Base-by-base conservation (phyloP, 2,329 filamentous ascomycete genomes). In the Talaromyces albobiverticillius region DNA sequence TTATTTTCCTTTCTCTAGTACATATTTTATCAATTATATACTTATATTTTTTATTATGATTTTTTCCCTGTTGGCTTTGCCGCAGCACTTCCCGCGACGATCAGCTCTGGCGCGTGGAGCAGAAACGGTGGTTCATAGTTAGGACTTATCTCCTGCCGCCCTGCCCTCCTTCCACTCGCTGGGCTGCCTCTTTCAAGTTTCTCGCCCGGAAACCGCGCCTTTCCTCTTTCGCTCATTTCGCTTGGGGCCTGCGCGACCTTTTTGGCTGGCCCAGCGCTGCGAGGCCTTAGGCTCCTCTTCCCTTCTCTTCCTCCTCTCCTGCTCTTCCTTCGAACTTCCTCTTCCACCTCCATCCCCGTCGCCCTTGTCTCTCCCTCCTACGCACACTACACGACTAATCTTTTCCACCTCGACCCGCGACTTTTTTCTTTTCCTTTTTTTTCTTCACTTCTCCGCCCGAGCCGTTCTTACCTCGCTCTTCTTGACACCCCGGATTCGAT, bases 201-300 rank as follows among this genome's bases (percentile, higher is more conserved):
- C 38, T 32, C 25, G 29, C 38, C 53, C 46, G 26, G 38, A 50
- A 50, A 46, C 41, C 58, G 60, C 62, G 60, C 62, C 55, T 63
- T 64, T 61, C 62, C 62, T 59, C 49, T 65, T 64, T 63, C 58
- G 59, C 51, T 56, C 55, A 22, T 42, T 53, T 46, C 55, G 54
- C 56, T 56, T 59, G 59, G 61, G 58, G 54, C 60, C 55, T 61
- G 55, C 59, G 61, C 61, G 58, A 61, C 60, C 62, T 60, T 43
- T 48, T 51, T 63, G 60, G 59, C 61, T 64, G 61, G 62, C 57
- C 60, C 62, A 61, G n/a, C 36, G 23, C 31, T 40, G 46, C 34
- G 46, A 22, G 47, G 41, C 60, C 61, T 62, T 61, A 61, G 60
- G 23, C 57, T 49, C 36, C 42, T 50, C 53, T 45, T 41, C 46